These are phyloP conservation scores for Teratosphaeria nubilosa DNA, from an alignment of 2,329 filamentous ascomycete species.

Conservation along the genomic window DNA sequence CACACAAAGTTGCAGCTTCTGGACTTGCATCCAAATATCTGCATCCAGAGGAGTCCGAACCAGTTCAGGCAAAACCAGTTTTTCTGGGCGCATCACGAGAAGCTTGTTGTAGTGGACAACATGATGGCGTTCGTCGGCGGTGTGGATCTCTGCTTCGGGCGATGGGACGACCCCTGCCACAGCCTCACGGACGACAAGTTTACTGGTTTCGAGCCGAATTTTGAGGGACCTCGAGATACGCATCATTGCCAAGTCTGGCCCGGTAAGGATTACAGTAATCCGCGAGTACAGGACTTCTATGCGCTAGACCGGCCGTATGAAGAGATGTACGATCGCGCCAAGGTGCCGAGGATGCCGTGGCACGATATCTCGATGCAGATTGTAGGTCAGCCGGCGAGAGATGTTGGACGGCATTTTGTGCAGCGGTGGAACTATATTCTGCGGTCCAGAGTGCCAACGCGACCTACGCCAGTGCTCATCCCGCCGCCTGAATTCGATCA, in stretches of 20 bases:
- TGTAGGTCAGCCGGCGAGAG: conserved; percentile 86
- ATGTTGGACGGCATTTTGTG: conserved; percentile 90
- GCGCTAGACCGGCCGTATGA: conserved; percentile 88
- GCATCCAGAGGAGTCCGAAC: conserved; percentile 90
- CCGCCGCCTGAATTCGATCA: conserved; percentile 86
- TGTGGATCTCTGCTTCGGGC: conserved; percentile 90
- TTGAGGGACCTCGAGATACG: conserved; percentile 68
- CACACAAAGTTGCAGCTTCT: conserved; percentile 95
- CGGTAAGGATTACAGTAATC: conserved; percentile 97
- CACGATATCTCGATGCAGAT: conserved; percentile 98
- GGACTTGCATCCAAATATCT: conserved; percentile 91
- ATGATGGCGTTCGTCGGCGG: conserved; percentile 92
- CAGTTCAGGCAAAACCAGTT: conserved; percentile 99
- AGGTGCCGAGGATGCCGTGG: conserved; percentile 92
- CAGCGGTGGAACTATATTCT: conserved; percentile 97
- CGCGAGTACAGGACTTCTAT: conserved; percentile 90
- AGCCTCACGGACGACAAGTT: conserved; percentile 84
- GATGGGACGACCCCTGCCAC: conserved; percentile 95
- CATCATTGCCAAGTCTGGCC: conserved; percentile 95
- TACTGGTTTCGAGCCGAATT: conserved; percentile 76
- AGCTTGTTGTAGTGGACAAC: conserved; percentile 93
- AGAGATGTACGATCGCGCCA: conserved; percentile 93
- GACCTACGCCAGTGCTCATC: conserved; percentile 84
- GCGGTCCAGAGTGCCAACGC: conserved; percentile 81
- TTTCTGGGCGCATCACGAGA: conserved; percentile 98